Base-by-base conservation (phyloP, 306 rosid genomes). In the Castanea crenata region DNA sequence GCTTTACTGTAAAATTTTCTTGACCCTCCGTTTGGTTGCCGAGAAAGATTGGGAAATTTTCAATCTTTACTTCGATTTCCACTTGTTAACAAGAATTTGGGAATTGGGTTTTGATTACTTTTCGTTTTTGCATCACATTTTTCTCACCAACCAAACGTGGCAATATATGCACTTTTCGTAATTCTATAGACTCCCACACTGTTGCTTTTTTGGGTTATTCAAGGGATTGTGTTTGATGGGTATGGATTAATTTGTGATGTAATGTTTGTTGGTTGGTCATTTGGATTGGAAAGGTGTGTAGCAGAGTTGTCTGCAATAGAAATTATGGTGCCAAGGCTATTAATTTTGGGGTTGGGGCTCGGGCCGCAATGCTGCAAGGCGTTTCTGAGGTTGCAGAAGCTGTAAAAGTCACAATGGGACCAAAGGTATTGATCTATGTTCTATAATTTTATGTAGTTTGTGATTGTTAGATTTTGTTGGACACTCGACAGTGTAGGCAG, bases 331-430 rank as follows among this genome's bases (percentile, higher is more conserved):
- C 92, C 10, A 95, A 95, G 84, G 98, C 90, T 79, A 92, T 95
- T 74, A 83, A 52, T 78, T 95, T 95, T 32, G 99, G 99, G 29
- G 56, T 87, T 73, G 92, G 92, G 56, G 99, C 98, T 81, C 99
- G 98, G 35, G 97, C 98, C 18, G 91, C 98, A 57, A 86, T 95
- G 85, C 81, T 95, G 29, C 92, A 86, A 76, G 99, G 99, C 9
- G 98, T 95, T 52, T 85, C 98, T 34, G 92, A 92, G 84, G 97
- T 95, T 52, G 98, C 99, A 18, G 97, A 93, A 11, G 99, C 99
- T 63, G 99, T 95, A 5, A 95, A 95, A 91, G 98, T 95, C 57
- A 95, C 99, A 20, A 95, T 95, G 99, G 97, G 99, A 69, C 99
- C 98, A 16, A 92, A 92, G 99, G 99, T 94, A 80, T 73, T 69